These are phyloP conservation scores for Quaeritorhiza haematococci DNA, from an alignment of 371 early-diverging fungal genomes.

Conservation along the genomic window DNA sequence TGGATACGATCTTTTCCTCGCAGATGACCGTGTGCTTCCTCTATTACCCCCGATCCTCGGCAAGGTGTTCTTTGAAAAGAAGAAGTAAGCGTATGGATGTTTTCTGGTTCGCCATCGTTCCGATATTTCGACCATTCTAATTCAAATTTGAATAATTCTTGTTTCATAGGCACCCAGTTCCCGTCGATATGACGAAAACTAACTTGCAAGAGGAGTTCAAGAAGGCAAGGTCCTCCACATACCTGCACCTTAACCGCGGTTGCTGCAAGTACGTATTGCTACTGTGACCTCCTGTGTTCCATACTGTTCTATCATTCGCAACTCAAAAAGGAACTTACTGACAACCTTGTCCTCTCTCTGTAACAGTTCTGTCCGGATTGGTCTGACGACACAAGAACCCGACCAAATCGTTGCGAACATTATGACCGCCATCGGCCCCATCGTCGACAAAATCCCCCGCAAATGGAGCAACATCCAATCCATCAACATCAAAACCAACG, in stretches of 20 bases:
- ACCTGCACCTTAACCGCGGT: constrained; percentile 66
- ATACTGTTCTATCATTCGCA: background rate
- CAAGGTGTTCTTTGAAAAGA: constrained; percentile 77
- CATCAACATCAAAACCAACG: constrained; percentile 71
- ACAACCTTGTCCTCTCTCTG: background rate
- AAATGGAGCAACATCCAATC: constrained; percentile 73
- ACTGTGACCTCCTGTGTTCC: too few relatives aligned
- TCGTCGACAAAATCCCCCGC: constrained; percentile 62
- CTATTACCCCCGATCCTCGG: constrained; percentile 78
- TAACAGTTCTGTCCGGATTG: constrained; percentile 60
- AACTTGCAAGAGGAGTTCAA: constrained; percentile 67
- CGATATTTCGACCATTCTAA: background rate
- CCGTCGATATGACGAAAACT: constrained; percentile 62
- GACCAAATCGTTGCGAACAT: constrained; percentile 74
- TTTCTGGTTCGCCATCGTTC: background rate
- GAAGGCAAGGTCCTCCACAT: constrained; percentile 69
- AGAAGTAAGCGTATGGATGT: constrained; percentile 58
- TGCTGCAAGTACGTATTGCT: constrained; percentile 46
- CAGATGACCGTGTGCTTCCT: constrained; percentile 73
- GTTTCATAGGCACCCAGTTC: constrained; percentile 57
- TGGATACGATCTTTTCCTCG: constrained; percentile 76
- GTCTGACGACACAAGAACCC: constrained; percentile 50
- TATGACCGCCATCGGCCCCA: constrained; percentile 47
- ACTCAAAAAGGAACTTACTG: background rate
- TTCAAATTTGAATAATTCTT: background rate